Evolutionary conservation across 495 filamentous ascomycete genomes (phyloP).

Genomic region (Evansstolkia leycettana): DNA sequence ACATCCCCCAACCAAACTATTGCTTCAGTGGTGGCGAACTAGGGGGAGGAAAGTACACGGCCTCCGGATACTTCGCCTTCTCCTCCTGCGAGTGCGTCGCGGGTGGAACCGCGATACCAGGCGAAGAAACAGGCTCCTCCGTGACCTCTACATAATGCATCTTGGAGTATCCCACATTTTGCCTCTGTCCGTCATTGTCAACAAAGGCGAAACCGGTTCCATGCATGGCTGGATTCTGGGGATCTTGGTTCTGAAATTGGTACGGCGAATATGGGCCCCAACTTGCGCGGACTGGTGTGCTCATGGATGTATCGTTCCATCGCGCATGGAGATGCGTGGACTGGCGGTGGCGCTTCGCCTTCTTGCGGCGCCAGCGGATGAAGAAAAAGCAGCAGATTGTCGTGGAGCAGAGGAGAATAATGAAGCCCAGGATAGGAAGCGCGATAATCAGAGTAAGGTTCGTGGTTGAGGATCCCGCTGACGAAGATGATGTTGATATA

Average conservation of each 20-base stretch:
- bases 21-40: too few species aligned
- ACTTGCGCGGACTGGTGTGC: constrained; percentile 8
- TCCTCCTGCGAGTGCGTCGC: not conserved
- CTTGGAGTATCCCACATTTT: not conserved
- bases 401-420: constrained; percentile 17
- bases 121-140: not conserved
- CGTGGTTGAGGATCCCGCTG: constrained; percentile 10
- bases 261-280: constrained; percentile 9
- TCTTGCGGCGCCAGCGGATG: constrained; percentile 24
- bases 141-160: not conserved
- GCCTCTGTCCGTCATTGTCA: not conserved
- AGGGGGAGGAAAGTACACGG: not conserved
- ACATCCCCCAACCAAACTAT: too few species aligned
- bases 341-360: constrained; percentile 8
- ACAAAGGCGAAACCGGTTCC: not conserved
- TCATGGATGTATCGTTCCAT: constrained; percentile 18
- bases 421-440: constrained; percentile 31
- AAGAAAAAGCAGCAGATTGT: constrained; percentile 25
- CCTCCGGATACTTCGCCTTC: not conserved
- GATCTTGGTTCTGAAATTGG: too few species aligned
- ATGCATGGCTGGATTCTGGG: too few species aligned
- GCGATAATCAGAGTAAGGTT: constrained; percentile 33
- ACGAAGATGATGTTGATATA: constrained; percentile 11
- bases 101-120: not conserved
- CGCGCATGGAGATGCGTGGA: constrained; percentile 14